Evolutionary conservation across 345 rosid genomes (phyloP).

Genomic region (Citrus cavaleriei): DNA sequence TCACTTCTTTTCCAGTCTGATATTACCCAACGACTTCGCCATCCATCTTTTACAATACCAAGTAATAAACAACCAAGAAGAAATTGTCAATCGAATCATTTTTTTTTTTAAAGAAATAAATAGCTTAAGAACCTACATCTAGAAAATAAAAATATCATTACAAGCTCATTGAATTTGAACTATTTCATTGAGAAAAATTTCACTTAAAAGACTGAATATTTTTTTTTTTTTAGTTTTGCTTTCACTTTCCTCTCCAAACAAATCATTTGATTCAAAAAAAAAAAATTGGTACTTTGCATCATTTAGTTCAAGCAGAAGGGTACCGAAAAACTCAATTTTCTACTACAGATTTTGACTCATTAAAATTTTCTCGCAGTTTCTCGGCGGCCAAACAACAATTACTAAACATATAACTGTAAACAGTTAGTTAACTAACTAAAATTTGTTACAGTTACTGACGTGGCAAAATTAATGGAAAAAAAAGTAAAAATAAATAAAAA

Average conservation of each 20-base stretch:
- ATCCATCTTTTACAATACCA: slow-evolving; percentile 30
- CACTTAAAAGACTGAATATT: too few species aligned
- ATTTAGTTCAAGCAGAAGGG: neutral
- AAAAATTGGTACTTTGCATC: neutral
- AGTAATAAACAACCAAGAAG: neutral
- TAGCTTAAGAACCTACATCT: too few species aligned
- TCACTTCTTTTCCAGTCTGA: slow-evolving; percentile 38
- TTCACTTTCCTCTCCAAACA: slow-evolving; percentile 5
- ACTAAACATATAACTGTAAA: neutral
- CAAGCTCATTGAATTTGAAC: too few species aligned
- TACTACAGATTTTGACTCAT: neutral
- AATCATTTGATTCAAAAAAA: neutral
- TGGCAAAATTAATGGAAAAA: neutral
- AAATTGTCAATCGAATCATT: neutral
- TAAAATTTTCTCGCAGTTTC: neutral
- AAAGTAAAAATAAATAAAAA: neutral
- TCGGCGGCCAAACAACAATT: neutral
- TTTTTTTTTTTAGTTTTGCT: neutral
- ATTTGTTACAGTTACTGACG: neutral
- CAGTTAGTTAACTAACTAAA: neutral
- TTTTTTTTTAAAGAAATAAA: too few species aligned
- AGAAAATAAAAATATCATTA: too few species aligned
- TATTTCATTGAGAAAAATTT: too few species aligned
- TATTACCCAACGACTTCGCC: slow-evolving; percentile 43
- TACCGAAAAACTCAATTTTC: neutral